A percentile compares a stretch with the other conserved stretches of the same genome.
Evolutionary conservation across 768 basidiomycete species (phyloP).

Genomic region (Tylopilus intermedius): DNA sequence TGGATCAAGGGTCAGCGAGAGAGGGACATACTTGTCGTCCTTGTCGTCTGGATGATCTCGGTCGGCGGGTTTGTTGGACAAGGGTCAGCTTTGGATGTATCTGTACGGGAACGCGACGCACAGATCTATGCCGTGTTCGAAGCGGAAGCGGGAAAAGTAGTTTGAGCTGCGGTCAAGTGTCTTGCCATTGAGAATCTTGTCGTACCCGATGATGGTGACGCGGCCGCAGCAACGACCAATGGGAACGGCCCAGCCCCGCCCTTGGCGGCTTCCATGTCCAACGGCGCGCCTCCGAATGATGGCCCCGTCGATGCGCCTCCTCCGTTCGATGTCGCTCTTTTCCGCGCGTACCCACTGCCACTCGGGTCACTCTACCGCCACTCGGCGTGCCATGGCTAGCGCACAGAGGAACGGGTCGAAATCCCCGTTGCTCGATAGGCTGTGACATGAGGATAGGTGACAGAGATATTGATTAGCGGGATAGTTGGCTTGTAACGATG

Average conservation of each 20-base stretch:
- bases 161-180: slow-evolving; percentile 80
- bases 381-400: slow-evolving; percentile 36
- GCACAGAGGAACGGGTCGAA: slow-evolving; percentile 18
- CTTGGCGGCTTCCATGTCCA: no score
- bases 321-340: no score
- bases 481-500: slow-evolving; percentile 15
- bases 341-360: not conserved
- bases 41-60: slow-evolving; percentile 79
- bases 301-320: no score
- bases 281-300: no score
- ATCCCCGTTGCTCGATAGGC: slow-evolving; percentile 35
- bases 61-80: slow-evolving; percentile 75
- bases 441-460: slow-evolving; percentile 24
- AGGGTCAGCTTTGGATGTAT: not conserved
- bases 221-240: no score
- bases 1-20: not conserved
- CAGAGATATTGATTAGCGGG: slow-evolving; percentile 26
- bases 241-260: no score
- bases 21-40: slow-evolving; percentile 61
- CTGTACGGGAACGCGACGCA: slow-evolving; percentile 28
- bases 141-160: slow-evolving; percentile 84
- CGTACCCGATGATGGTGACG: slow-evolving; percentile 20
- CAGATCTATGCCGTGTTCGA: slow-evolving; percentile 82
- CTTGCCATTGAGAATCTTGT: slow-evolving; percentile 92
- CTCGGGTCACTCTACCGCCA: slow-evolving; percentile 6